Percentiles rank a stretch among this genome's conserved stretches.
Conservation (phyloP, 1,139 yeast species). For the Pichia sp. region DNA sequence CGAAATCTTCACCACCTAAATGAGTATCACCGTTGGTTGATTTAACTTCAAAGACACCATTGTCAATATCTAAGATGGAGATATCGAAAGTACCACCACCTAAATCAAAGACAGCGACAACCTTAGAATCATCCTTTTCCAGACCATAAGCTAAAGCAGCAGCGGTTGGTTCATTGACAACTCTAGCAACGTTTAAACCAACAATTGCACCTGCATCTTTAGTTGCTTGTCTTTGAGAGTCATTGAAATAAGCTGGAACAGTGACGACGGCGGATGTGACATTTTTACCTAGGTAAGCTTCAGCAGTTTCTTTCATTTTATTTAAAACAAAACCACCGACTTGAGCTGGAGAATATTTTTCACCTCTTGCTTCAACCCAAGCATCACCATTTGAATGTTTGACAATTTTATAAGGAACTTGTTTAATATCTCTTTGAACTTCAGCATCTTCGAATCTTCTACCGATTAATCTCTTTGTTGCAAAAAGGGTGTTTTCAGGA, state of each 20-base stretch:
- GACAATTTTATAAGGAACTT: conserved; percentile 95
- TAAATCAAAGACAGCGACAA: conserved; percentile 78
- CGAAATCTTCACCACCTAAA: conserved; percentile 88
- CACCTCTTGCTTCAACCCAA: conserved; percentile 96
- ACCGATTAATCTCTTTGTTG: conserved; percentile 98
- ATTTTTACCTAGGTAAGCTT: conserved; percentile 77
- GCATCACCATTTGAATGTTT: conserved; percentile 98
- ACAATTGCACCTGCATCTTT: conserved; percentile 98
- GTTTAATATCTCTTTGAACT: conserved; percentile 93
- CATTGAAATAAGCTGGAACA: conserved; percentile 97
- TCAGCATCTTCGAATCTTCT: conserved; percentile 94
- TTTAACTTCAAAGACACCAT: conserved; percentile 83
- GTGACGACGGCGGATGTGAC: conserved; percentile 92
- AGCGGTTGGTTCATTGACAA: conserved; percentile 98
- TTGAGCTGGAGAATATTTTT: conserved; percentile 91
- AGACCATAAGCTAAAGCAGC: conserved; percentile 98
- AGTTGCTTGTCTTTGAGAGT: conserved; percentile 97
- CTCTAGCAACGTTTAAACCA: conserved; percentile 92
- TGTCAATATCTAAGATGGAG: conserved; percentile 77
- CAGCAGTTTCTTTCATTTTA: conserved; percentile 98
- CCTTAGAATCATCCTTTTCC: conserved; percentile 71
- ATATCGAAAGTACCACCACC: conserved; percentile 91
- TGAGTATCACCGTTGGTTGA: conserved; percentile 89
- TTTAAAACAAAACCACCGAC: conserved; percentile 94
- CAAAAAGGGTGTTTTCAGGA: conserved; percentile 95